Conservation (phyloP, 352 stramenopile species). For the Pythium aphanidermatum region DNA sequence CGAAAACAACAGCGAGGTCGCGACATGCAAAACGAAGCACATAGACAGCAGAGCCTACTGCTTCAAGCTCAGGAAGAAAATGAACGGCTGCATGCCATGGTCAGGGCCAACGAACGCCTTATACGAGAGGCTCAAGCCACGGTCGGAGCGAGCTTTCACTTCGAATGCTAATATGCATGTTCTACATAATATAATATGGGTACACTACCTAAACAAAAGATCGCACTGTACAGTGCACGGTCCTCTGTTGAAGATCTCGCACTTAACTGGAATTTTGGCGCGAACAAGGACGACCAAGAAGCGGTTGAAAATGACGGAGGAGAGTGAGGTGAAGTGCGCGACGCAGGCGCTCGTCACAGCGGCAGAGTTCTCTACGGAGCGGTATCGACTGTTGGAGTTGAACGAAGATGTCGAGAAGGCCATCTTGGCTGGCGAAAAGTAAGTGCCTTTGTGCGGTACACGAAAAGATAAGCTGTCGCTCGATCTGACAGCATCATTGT, state of each 20-base stretch:
- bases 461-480: not conserved
- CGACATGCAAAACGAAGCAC: not conserved
- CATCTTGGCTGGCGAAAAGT: constrained; percentile 22
- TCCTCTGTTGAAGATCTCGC: too few relatives aligned
- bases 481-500: not conserved
- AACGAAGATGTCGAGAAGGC: constrained; percentile 56
- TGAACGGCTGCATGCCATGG: not conserved
- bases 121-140: not conserved
- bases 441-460: not conserved
- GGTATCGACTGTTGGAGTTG: constrained; percentile 56
- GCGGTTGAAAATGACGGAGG: constrained; percentile 19
- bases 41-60: too few relatives aligned
- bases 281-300: not conserved
- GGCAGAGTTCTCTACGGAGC: constrained; percentile 44
- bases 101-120: not conserved
- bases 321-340: constrained; percentile 5
- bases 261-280: constrained; percentile 8
- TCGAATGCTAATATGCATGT: not conserved
- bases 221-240: too few relatives aligned
- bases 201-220: not conserved
- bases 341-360: constrained; percentile 43
- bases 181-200: not conserved
- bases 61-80: constrained; percentile 4
- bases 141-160: too few relatives aligned
- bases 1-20: not conserved